Conservation (phyloP, 1,139 yeast species). For the Debaryomyces psychrophilus region DNA sequence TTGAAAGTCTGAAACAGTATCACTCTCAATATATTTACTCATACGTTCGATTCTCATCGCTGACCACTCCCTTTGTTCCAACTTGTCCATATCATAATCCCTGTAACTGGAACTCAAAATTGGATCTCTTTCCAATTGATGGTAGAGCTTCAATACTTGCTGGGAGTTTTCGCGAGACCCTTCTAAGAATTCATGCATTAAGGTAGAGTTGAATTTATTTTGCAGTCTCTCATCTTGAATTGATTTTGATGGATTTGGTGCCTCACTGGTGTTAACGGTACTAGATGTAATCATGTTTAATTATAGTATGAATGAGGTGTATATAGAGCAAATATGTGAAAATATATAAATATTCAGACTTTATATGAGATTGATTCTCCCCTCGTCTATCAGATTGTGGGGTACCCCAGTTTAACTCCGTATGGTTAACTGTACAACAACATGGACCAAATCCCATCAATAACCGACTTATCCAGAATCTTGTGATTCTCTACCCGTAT, state of each 20-base stretch:
- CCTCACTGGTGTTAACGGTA: constrained; percentile 22
- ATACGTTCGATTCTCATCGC: constrained; percentile 41
- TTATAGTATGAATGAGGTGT: not conserved
- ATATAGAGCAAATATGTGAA: not conserved
- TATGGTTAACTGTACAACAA: not conserved
- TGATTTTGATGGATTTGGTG: constrained; percentile 41
- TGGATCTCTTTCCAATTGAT: constrained; percentile 50
- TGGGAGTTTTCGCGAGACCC: constrained; percentile 39
- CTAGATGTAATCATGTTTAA: constrained; percentile 3
- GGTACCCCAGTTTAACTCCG: constrained; percentile 3
- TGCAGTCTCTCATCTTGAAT: constrained; percentile 39
- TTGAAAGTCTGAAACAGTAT: constrained; percentile 38
- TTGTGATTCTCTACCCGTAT: not conserved
- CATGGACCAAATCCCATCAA: not conserved
- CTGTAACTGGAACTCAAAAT: constrained; percentile 36
- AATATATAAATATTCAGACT: not conserved
- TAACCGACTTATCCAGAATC: constrained; percentile 9
- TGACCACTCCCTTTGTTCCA: constrained; percentile 40
- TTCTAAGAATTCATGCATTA: constrained; percentile 47
- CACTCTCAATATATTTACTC: constrained; percentile 42
- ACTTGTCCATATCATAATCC: constrained; percentile 41
- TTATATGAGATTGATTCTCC: not conserved
- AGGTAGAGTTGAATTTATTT: constrained; percentile 31
- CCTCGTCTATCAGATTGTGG: constrained; percentile 10
- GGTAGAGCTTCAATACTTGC: constrained; percentile 30